These are phyloP conservation scores for Diplodia scrobiculata DNA, from an alignment of 2,329 filamentous ascomycete genomes.

Conservation along the genomic window DNA sequence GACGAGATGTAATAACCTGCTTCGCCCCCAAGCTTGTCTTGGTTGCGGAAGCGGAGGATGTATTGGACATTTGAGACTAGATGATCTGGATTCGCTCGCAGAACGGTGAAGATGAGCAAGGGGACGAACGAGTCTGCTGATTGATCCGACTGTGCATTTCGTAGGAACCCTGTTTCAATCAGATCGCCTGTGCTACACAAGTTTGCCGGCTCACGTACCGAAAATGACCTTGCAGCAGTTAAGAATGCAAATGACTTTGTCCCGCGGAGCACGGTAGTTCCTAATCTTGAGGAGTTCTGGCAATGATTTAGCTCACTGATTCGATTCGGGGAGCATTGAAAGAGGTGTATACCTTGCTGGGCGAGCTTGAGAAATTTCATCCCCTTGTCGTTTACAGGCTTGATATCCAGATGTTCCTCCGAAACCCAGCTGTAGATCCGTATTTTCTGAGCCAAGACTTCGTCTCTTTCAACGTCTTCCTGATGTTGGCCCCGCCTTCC, in stretches of 20 bases:
- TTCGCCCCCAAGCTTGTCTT: slow-evolving; percentile 96
- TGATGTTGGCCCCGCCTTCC: slow-evolving; percentile 95
- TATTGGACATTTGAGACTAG: slow-evolving; percentile 98
- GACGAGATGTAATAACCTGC: slow-evolving; percentile 98
- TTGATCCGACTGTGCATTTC: slow-evolving; percentile 88
- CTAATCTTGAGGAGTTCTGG: slow-evolving; percentile 92
- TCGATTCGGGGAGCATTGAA: background rate
- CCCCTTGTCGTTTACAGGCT: slow-evolving; percentile 79
- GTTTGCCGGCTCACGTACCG: slow-evolving; percentile 56
- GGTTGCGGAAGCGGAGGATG: slow-evolving; percentile 93
- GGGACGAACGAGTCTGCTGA: slow-evolving; percentile 97
- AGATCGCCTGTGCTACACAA: slow-evolving; percentile 2
- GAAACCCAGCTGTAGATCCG: slow-evolving; percentile 94
- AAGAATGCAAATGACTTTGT: slow-evolving; percentile 97
- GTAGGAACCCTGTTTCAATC: slow-evolving; percentile 67
- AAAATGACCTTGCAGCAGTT: slow-evolving; percentile 99
- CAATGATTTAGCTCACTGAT: slow-evolving; percentile 12
- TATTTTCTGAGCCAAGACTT: slow-evolving; percentile 94
- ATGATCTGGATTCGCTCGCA: slow-evolving; percentile 92
- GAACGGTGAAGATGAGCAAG: slow-evolving; percentile 89
- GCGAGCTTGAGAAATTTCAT: slow-evolving; percentile 84
- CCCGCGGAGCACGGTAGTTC: slow-evolving; percentile 91
- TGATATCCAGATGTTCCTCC: slow-evolving; percentile 92
- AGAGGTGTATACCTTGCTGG: slow-evolving; percentile 66
- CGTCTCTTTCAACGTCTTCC: slow-evolving; percentile 94